phyloP scores from a whole-genome alignment of 495 filamentous ascomycete genomes.

The Aspergillus incahuasiensis region DNA sequence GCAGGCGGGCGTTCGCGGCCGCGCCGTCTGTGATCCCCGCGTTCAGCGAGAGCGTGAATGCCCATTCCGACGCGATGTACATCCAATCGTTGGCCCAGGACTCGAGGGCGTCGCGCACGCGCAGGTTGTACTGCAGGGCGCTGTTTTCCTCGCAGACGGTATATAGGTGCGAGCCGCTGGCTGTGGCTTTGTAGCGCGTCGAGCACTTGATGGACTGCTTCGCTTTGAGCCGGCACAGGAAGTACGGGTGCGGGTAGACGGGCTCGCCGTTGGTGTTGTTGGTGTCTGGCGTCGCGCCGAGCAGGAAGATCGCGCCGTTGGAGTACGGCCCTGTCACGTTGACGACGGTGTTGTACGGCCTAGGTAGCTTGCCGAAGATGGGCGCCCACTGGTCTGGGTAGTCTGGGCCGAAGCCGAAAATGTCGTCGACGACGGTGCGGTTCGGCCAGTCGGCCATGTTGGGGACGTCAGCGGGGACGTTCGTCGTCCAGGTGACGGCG shows the following conservation, averaged over 20 bases:
- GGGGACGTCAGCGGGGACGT: constrained; percentile 20
- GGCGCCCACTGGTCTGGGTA: constrained; percentile 50
- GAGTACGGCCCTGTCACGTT: constrained; percentile 42
- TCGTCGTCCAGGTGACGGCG: constrained; percentile 24
- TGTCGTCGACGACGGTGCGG: constrained; percentile 58
- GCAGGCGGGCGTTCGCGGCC: constrained; percentile 57
- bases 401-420: constrained; percentile 58
- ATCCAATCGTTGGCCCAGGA: constrained; percentile 48
- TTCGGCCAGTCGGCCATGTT: constrained; percentile 41
- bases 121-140: constrained; percentile 46
- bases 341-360: constrained; percentile 59
- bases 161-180: constrained; percentile 48
- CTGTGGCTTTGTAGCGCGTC: constrained; percentile 55
- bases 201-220: constrained; percentile 57
- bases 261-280: no score
- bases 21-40: constrained; percentile 54
- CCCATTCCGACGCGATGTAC: constrained; percentile 55
- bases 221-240: constrained; percentile 58
- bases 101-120: constrained; percentile 27
- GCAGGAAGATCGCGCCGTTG: constrained; percentile 55
- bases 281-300: constrained; percentile 45
- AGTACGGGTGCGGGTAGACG: constrained; percentile 48
- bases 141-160: constrained; percentile 57
- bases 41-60: constrained; percentile 51
- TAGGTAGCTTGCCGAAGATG: constrained; percentile 59